Percentiles rank a stretch among this genome's conserved stretches.
Conservation (phyloP, 176 grass and related monocot species). For the Oryza meridionalis region DNA sequence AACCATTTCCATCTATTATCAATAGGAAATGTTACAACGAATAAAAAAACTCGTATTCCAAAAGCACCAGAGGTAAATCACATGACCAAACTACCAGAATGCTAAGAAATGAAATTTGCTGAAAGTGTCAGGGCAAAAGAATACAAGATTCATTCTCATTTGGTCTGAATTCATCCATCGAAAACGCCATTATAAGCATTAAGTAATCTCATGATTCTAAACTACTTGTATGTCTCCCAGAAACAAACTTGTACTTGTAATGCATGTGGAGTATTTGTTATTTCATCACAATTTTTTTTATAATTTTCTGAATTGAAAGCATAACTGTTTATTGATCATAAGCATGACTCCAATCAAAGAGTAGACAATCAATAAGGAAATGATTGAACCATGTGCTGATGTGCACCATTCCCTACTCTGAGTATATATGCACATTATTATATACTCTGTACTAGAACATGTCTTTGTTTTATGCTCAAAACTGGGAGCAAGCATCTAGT, state of each 20-base stretch:
- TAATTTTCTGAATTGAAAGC: not conserved
- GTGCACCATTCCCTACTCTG: not conserved
- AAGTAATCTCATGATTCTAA: not conserved
- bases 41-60: not conserved
- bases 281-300: not conserved
- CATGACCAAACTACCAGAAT: not conserved
- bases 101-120: not conserved
- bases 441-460: not conserved
- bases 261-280: not conserved
- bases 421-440: constrained; percentile 19
- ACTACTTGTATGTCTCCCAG: not conserved
- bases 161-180: not conserved
- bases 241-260: constrained; percentile 2
- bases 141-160: not conserved
- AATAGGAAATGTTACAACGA: not conserved
- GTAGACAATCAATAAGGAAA: not conserved
- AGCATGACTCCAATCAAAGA: not conserved
- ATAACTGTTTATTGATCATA: not conserved
- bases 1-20: not conserved
- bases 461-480: constrained; percentile 1
- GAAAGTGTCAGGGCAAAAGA: not conserved
- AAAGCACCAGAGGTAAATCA: not conserved
- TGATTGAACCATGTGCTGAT: not conserved
- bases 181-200: not conserved
- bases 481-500: not conserved